Evolutionary conservation across 1,139 yeast genomes (phyloP).

Genomic region (Magnusiomyces fungicola): DNA sequence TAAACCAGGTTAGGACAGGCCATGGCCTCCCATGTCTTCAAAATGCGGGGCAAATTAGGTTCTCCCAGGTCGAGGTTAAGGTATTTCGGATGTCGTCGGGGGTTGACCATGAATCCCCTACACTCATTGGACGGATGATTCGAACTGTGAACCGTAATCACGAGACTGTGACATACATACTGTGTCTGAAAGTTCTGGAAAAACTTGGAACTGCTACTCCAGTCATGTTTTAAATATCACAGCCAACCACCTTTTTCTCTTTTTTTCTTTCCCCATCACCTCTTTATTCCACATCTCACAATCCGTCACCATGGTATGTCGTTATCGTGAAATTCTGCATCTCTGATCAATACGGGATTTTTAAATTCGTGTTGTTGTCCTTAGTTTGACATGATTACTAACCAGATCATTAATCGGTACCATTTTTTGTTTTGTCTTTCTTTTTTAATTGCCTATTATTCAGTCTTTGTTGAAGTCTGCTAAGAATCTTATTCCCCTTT

Average conservation of each 20-base stretch:
- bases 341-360: too few species aligned
- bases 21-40: background rate
- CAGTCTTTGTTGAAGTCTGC: slow-evolving; percentile 66
- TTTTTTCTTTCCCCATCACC: background rate
- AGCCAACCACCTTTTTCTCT: background rate
- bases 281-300: background rate
- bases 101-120: background rate
- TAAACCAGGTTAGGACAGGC: background rate
- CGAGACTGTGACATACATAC: background rate
- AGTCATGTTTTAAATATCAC: background rate
- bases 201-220: background rate
- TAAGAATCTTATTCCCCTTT: slow-evolving; percentile 79
- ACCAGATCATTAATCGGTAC: too few species aligned
- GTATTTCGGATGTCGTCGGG: too few species aligned
- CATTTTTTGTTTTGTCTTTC: too few species aligned
- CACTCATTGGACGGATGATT: background rate
- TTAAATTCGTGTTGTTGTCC: too few species aligned
- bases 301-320: slow-evolving; percentile 1
- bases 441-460: background rate
- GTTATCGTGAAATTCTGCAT: background rate
- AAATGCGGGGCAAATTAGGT: background rate
- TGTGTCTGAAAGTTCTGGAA: background rate
- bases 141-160: background rate
- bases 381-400: too few species aligned
- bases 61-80: too few species aligned